phyloP scores from a whole-genome alignment of 305 asterid genomes.

The Rubia occidens region DNA sequence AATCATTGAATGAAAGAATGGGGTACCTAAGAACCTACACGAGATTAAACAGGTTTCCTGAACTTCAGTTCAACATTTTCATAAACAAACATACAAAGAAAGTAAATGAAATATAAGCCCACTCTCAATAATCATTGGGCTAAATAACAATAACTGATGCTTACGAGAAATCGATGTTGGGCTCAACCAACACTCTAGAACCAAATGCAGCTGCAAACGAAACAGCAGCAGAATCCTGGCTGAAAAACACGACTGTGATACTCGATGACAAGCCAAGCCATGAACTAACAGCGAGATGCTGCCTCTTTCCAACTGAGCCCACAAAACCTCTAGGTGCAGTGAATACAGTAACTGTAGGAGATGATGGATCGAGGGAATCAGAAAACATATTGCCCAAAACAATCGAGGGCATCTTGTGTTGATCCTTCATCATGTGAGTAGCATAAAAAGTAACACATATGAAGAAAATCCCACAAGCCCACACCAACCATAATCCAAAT shows the following conservation, averaged over 20 bases:
- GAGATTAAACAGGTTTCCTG: constrained; percentile 2
- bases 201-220: constrained; percentile 53
- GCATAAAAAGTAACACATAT: constrained; percentile 60
- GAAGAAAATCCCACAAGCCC: constrained; percentile 69
- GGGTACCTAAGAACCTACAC: constrained; percentile 64
- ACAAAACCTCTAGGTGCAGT: constrained; percentile 72
- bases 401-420: constrained; percentile 22
- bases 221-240: constrained; percentile 63
- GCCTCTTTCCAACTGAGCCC: constrained; percentile 57
- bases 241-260: constrained; percentile 56
- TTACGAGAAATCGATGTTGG: constrained; percentile 77
- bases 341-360: constrained; percentile 57
- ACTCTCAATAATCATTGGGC: background rate
- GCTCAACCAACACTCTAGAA: constrained; percentile 56
- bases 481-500: constrained; percentile 58
- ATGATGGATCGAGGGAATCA: constrained; percentile 45
- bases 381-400: constrained; percentile 23
- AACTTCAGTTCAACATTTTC: background rate
- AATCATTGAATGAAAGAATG: constrained; percentile 84
- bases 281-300: constrained; percentile 64
- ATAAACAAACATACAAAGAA: background rate
- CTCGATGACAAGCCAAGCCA: constrained; percentile 68
- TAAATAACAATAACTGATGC: background rate
- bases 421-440: constrained; percentile 42
- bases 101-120: background rate